Conservation (phyloP, 306 rosid species). For the Fragaria vesca region DNA sequence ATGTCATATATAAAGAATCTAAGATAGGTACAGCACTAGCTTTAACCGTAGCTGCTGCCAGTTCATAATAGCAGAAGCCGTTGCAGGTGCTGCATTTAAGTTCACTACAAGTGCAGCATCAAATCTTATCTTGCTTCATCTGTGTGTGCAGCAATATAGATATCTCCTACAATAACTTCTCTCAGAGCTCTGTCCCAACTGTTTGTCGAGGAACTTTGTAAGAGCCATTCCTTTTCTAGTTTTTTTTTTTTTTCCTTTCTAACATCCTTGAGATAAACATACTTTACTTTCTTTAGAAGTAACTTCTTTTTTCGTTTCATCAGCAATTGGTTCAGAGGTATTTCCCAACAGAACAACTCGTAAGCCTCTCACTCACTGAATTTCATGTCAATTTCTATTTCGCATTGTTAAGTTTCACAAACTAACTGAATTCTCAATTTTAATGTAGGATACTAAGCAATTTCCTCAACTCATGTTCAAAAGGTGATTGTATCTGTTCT, state of each 20-base stretch:
- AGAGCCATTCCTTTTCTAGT: background rate
- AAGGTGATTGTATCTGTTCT: background rate
- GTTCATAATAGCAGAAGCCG: background rate
- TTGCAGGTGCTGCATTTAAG: background rate
- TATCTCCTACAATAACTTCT: slow-evolving; percentile 26
- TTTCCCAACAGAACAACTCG: slow-evolving; percentile 10
- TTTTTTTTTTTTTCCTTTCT: background rate
- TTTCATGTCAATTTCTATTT: background rate
- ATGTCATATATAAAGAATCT: too few relatives aligned
- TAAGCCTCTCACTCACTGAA: slow-evolving; percentile 9
- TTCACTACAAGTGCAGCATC: background rate
- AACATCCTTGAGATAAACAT: background rate
- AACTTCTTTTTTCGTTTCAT: background rate
- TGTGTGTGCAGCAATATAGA: slow-evolving; percentile 5
- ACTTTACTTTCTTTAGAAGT: background rate
- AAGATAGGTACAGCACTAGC: too few relatives aligned
- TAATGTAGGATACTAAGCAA: slow-evolving; percentile 17
- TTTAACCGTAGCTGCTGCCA: background rate
- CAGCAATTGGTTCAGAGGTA: slow-evolving; percentile 23
- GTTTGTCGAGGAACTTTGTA: slow-evolving; percentile 20
- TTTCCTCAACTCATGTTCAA: slow-evolving; percentile 18
- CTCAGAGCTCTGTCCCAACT: slow-evolving; percentile 8
- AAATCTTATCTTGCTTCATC: background rate
- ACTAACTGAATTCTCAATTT: background rate
- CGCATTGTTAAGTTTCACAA: background rate